Evolutionary conservation across 441 rosid species (phyloP).

Genomic region (Eruca vesicaria): DNA sequence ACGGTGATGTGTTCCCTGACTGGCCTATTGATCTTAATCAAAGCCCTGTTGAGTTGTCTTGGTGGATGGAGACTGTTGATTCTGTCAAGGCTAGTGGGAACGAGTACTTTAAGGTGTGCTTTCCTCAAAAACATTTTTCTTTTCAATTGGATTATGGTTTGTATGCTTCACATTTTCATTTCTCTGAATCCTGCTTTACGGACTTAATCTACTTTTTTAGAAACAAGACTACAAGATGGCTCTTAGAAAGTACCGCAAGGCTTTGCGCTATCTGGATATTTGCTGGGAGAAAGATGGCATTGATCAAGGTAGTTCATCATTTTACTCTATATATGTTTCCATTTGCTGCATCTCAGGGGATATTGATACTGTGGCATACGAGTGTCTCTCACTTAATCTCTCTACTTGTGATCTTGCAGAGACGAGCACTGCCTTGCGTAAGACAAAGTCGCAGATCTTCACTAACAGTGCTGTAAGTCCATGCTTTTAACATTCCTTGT

Average conservation of each 20-base stretch:
- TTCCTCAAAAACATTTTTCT: conserved; percentile 1
- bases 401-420: conserved; percentile 43
- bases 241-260: conserved; percentile 85
- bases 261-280: conserved; percentile 81
- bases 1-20: conserved; percentile 84
- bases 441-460: conserved; percentile 87
- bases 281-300: conserved; percentile 99
- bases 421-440: conserved; percentile 76
- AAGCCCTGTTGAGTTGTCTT: conserved; percentile 61
- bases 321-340: background rate
- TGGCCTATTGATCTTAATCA: conserved; percentile 87
- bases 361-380: background rate
- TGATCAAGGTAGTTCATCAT: conserved; percentile 61
- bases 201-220: conserved; percentile 33
- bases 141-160: background rate
- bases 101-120: conserved; percentile 79
- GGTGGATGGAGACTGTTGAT: conserved; percentile 94
- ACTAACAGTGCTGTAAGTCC: conserved; percentile 85
- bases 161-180: background rate
- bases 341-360: background rate
- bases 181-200: background rate
- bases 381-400: background rate
- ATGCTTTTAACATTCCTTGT: background rate
- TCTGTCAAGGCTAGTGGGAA: conserved; percentile 76
- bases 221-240: conserved; percentile 96